Conservation (phyloP, 306 rosid species). For the Rosa persica region DNA sequence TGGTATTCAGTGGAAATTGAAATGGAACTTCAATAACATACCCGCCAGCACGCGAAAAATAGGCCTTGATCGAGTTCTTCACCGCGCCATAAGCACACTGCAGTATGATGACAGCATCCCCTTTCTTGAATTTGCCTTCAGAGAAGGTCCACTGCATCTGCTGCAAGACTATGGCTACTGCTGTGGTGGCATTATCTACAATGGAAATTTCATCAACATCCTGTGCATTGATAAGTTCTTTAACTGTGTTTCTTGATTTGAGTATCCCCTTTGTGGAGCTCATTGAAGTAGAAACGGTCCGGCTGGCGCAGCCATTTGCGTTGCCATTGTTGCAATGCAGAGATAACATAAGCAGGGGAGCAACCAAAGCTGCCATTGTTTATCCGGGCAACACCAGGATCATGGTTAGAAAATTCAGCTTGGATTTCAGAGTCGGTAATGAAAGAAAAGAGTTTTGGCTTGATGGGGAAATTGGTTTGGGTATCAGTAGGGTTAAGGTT, state of each 20-base stretch:
- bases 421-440: constrained; percentile 42
- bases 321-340: constrained; percentile 46
- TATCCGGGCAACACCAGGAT: constrained; percentile 52
- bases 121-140: constrained; percentile 59
- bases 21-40: constrained; percentile 60
- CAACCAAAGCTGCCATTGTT: constrained; percentile 74
- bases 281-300: constrained; percentile 53
- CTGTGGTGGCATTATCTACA: constrained; percentile 73
- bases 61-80: constrained; percentile 77
- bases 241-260: constrained; percentile 43
- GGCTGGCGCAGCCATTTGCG: constrained; percentile 53
- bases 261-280: constrained; percentile 38
- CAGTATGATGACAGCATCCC: constrained; percentile 71
- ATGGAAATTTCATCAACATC: constrained; percentile 51
- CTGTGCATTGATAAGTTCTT: constrained; percentile 47
- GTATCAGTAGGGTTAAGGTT: constrained; percentile 30
- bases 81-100: constrained; percentile 74
- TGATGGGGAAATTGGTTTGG: constrained; percentile 29
- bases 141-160: constrained; percentile 62
- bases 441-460: constrained; percentile 31
- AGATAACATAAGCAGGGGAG: constrained; percentile 52
- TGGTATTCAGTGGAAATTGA: constrained; percentile 63
- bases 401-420: constrained; percentile 57
- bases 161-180: constrained; percentile 64
- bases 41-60: constrained; percentile 73